phyloP scores from a whole-genome alignment of 345 rosid genomes.

The Eucalyptus pauciflora region DNA sequence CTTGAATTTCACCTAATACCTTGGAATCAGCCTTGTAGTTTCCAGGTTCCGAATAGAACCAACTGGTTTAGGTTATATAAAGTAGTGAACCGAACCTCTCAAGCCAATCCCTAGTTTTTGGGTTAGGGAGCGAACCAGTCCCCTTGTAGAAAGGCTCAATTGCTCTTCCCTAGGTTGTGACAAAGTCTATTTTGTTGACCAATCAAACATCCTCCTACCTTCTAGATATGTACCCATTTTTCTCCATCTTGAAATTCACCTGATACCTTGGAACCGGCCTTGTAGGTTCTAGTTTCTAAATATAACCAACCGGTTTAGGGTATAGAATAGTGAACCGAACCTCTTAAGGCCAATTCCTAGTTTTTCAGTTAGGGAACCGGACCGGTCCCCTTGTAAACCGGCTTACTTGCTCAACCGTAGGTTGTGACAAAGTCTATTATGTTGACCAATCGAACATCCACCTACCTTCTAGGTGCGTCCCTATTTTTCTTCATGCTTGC shows the following conservation, averaged over 20 bases:
- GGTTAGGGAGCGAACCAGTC: fast-evolving
- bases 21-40: fast-evolving
- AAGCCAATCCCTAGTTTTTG: fast-evolving
- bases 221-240: not conserved
- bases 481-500: not conserved
- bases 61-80: not conserved
- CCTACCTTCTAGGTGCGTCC: not conserved
- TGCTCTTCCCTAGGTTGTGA: not conserved
- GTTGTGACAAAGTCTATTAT: not conserved
- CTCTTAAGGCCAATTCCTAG: not conserved
- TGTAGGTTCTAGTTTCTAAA: too few species aligned
- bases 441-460: not conserved
- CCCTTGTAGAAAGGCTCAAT: not conserved
- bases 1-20: not conserved
- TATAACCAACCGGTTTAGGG: too few species aligned
- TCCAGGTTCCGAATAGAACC: not conserved
- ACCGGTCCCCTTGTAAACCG: not conserved
- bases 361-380: not conserved
- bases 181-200: not conserved
- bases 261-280: too few species aligned
- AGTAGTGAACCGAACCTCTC: not conserved
- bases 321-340: not conserved
- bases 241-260: not conserved
- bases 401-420: not conserved
- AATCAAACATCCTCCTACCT: not conserved